Base-by-base conservation (phyloP, 345 rosid genomes). In the Streptanthus diversifolius region DNA sequence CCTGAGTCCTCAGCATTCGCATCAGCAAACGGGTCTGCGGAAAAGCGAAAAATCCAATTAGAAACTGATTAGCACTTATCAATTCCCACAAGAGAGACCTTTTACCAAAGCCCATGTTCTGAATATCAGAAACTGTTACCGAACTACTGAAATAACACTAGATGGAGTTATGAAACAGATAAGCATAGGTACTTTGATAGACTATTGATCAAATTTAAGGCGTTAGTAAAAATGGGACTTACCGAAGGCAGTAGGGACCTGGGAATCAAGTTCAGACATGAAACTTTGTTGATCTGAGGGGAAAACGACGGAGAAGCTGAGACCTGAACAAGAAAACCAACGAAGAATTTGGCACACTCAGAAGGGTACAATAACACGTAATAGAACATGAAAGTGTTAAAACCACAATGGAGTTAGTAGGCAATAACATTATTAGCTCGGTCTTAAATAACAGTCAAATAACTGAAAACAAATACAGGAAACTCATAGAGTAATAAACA, bases 1-100 rank as follows among this genome's bases (percentile, higher is more conserved):
- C 91, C 90, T 7, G 88, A 82, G 81, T 90, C 91, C 77, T 90
- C 96, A 81, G 69, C 93, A 84, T 81, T 82, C 54, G 87, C 89
- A 81, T 85, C 89, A 63, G 87, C 89, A 82, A 85, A 85, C 75
- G 89, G 89, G 68, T 85, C 89, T 83, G 80, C 77, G 2, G 14
- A 2, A 40, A 29, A 12, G 4, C 9, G 59, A n/a, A 7, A 36
- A 47, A 58, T 3, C 0, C 27, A 30, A 32, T 49, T 35, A 44
- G 8, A 18, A 61, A 43, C 41, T 36, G 14, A 66, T 67, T 72
- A 77, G 68, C 39, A n/a, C 17, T 7, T 11, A 12, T 7, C 68
- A 22, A 8, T 15, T 30, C 24, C 36, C 27, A 39, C 24, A 39
- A 29, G 53, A 66, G 41, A 24, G 24, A 10, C 29, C 30, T 8